These are phyloP conservation scores for Saccharomyces uvarum DNA, from an alignment of 1,139 yeast genomes.

Conservation along the genomic window DNA sequence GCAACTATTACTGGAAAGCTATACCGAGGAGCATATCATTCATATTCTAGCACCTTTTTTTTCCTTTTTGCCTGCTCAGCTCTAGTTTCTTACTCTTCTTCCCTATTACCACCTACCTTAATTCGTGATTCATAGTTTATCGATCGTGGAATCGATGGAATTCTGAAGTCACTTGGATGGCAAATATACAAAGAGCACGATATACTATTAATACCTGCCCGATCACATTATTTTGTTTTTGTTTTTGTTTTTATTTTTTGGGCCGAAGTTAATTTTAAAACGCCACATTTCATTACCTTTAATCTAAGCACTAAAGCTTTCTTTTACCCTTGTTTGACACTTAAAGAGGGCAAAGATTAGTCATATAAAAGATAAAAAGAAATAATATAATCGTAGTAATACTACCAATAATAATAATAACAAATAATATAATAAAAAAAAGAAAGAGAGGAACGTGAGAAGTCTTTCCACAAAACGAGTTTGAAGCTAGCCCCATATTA, in stretches of 20 bases:
- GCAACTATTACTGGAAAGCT: neutral
- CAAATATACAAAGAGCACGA: neutral
- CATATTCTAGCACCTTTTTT: neutral
- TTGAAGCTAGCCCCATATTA: neutral
- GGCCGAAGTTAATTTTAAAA: neutral
- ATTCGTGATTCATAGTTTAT: neutral
- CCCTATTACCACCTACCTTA: neutral
- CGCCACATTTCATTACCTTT: neutral
- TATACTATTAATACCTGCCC: neutral
- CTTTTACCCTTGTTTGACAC: neutral
- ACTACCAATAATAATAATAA: neutral
- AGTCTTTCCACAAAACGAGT: neutral
- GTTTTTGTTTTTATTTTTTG: neutral
- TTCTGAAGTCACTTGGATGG: neutral
- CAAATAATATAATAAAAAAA: neutral
- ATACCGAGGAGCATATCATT: neutral
- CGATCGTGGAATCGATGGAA: neutral
- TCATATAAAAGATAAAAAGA: neutral
- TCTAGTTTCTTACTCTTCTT: neutral
- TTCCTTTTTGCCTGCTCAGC: neutral
- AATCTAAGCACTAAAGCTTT: neutral
- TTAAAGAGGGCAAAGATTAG: neutral
- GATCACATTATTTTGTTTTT: neutral
- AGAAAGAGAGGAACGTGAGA: neutral
- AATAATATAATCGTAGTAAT: neutral